phyloP scores from a whole-genome alignment of 345 rosid genomes.

The Erysimum cheiranthoides region DNA sequence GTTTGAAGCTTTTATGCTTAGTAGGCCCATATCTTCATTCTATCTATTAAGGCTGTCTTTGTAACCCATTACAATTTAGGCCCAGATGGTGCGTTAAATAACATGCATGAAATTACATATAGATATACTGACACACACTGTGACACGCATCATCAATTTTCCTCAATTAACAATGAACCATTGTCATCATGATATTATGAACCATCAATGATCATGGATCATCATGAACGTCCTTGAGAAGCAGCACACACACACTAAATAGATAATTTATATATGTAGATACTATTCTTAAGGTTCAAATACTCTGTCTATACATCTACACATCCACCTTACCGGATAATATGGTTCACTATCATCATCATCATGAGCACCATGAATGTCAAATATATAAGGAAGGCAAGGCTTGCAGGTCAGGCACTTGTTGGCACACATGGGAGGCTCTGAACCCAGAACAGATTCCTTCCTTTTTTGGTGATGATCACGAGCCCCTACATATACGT shows the following conservation, averaged over 20 bases:
- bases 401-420: conserved; percentile 73
- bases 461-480: conserved; percentile 20
- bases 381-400: conserved; percentile 66
- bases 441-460: conserved; percentile 68
- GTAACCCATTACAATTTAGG: neutral
- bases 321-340: conserved; percentile 76
- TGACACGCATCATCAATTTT: neutral
- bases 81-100: conserved; percentile 14
- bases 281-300: conserved; percentile 51
- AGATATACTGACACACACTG: neutral
- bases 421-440: conserved; percentile 72
- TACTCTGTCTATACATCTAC: conserved; percentile 65
- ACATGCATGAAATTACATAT: neutral
- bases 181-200: neutral
- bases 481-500: conserved; percentile 8
- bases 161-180: neutral
- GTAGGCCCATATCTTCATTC: neutral
- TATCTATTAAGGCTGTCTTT: neutral
- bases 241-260: conserved; percentile 12
- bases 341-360: conserved; percentile 49
- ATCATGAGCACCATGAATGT: conserved; percentile 43
- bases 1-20: neutral
- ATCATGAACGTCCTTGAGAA: conserved; percentile 22
- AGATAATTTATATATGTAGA: conserved; percentile 3
- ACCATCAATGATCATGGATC: conserved; percentile 24